phyloP scores from a whole-genome alignment of 371 early-diverging fungal genomes.

The Entomophthora muscae region DNA sequence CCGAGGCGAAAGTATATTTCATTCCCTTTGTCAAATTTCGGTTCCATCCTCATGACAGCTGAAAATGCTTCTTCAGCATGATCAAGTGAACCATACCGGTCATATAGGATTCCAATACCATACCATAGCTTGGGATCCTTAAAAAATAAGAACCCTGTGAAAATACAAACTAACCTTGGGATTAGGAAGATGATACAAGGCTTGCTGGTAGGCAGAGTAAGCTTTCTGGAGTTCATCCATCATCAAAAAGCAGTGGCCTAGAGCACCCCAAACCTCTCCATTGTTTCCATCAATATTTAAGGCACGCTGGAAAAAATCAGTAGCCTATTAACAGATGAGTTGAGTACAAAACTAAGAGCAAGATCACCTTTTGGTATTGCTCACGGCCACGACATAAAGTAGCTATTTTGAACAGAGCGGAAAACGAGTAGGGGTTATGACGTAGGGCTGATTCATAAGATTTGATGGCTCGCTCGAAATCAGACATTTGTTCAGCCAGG shows the following conservation, averaged over 20 bases:
- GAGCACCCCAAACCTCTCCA: slow-evolving; percentile 84
- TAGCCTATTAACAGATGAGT: slow-evolving; percentile 29
- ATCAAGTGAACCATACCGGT: slow-evolving; percentile 87
- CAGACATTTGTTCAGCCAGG: slow-evolving; percentile 12
- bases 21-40: slow-evolving; percentile 84
- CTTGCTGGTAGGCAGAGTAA: slow-evolving; percentile 85
- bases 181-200: slow-evolving; percentile 68
- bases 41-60: slow-evolving; percentile 73
- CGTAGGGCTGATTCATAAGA: slow-evolving; percentile 74
- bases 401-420: slow-evolving; percentile 52
- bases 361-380: slow-evolving; percentile 27
- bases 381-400: slow-evolving; percentile 47
- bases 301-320: slow-evolving; percentile 73
- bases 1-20: slow-evolving; percentile 95
- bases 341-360: neutral
- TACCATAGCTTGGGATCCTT: slow-evolving; percentile 97
- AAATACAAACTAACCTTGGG: slow-evolving; percentile 36
- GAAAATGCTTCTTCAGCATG: slow-evolving; percentile 95
- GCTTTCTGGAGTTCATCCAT: slow-evolving; percentile 85
- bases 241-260: slow-evolving; percentile 88
- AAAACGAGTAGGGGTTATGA: slow-evolving; percentile 71
- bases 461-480: slow-evolving; percentile 52
- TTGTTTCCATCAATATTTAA: slow-evolving; percentile 57
- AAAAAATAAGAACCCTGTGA: neutral
- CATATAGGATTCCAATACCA: slow-evolving; percentile 93